Evolutionary conservation across 192 early-diverging fungal species (phyloP).

Genomic region (Gryganskiella cystojenkinii): DNA sequence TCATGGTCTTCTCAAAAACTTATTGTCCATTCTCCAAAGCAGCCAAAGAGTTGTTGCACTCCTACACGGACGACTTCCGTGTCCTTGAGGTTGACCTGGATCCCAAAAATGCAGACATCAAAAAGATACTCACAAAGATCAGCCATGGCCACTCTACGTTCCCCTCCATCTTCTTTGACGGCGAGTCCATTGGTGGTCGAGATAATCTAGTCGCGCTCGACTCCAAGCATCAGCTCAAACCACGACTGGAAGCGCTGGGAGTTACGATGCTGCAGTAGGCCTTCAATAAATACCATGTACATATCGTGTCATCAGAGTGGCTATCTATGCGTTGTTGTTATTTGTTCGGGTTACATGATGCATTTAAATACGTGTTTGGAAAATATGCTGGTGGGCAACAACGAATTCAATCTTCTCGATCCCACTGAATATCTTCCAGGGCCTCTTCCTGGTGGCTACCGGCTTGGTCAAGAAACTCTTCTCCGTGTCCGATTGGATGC

Average conservation of each 20-base stretch:
- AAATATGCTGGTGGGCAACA: too few species aligned
- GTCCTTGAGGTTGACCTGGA: constrained; percentile 42
- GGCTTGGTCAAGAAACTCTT: background rate
- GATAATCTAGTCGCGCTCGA: constrained; percentile 35
- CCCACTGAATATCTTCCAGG: constrained; percentile 44
- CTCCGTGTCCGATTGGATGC: constrained; percentile 32
- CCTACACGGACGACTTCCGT: constrained; percentile 33
- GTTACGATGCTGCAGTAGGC: constrained; percentile 24
- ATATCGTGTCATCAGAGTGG: too few species aligned
- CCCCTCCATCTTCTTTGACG: constrained; percentile 44
- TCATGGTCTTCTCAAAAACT: constrained; percentile 52
- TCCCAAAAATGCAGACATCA: constrained; percentile 17
- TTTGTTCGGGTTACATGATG: too few species aligned
- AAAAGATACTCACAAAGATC: constrained; percentile 36
- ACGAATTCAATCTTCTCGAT: constrained; percentile 41
- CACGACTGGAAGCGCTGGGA: constrained; percentile 21
- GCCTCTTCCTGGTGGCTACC: constrained; percentile 28
- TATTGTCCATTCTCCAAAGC: constrained; percentile 41
- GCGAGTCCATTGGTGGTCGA: constrained; percentile 38
- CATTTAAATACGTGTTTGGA: too few species aligned
- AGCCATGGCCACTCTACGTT: constrained; percentile 38
- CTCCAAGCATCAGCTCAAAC: constrained; percentile 8
- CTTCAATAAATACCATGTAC: too few species aligned
- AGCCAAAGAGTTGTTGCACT: constrained; percentile 30
- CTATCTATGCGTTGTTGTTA: too few species aligned